Base-by-base conservation (phyloP, 2,329 filamentous ascomycete genomes). In the Fusarium staphyleae region DNA sequence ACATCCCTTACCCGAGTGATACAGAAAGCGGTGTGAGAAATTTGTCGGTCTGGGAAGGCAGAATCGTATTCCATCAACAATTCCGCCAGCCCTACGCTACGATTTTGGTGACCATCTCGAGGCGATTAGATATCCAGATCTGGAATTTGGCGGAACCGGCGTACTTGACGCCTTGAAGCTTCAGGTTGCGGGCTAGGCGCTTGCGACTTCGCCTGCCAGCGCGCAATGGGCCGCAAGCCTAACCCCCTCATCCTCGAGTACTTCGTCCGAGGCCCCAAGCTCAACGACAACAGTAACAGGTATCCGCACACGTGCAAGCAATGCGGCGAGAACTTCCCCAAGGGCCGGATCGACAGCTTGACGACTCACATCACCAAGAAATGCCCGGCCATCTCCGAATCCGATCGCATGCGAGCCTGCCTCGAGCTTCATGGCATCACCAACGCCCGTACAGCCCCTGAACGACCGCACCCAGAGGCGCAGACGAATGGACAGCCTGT, bases 281-380 rank as follows among this genome's bases (percentile, higher is more conserved):
- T 96, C 67, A 86, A 88, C 70, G 91, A 96, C 76, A 88, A 90
- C 61, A 95, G 90, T 78, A 96, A 96, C 73, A 86, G 93, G 52
- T 97, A 97, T 70, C 87, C 91, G 66, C 91, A 96, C 70, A 95
- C 90, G 11, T 96, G 92, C 83, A 93, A 90, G 73, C 82, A 87
- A 62, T 96, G 91, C 72, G 91, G 91, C 63, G 89, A 95, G 74
- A 88, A 89, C 73, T 96, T 96, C 60, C 89, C 91, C 59, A 96
- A 96, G 71, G 93, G 93, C 56, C 86, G 93, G 57, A 88, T 91
- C 68, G 93, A 97, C 69, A 90, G 86, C 66, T 76, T 97, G 55
- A 89, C 86, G 35, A 87, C 82, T 57, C 93, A 97, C 70, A 81
- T 96, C 49, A 87, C 90, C 46, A 95, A 93, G 72, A 91, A 89